Evolutionary conservation across 768 basidiomycete species (phyloP), one percentile per base, ranked within the genome.

Genomic region (Lentinula boryana): DNA sequence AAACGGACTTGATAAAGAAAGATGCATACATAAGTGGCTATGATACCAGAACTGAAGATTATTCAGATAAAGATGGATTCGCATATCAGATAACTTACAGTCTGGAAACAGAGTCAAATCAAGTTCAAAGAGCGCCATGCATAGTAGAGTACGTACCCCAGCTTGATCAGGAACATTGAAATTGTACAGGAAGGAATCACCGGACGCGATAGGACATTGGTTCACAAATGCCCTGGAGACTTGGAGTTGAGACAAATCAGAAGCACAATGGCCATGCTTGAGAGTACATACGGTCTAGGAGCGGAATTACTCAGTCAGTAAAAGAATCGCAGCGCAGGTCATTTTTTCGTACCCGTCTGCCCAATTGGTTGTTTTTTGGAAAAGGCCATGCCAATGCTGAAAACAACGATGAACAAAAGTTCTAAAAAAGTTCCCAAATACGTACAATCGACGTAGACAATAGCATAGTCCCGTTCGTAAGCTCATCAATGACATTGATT

Each of bases 391-490:
- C 48, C 72, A 67, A 32, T 68, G 56, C 56, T 58, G 27, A 4
- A 15, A 43, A 70, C 65, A 10, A 68, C 60, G 59, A 72, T 23
- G 23, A 68, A 12, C 64, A 13, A 40, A n/a, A 6, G n/a, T 8
- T 49, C 8, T 8, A 18, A 12, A 41, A n/a, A 9, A 8, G n/a
- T 4, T 5, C 15, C 5, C 49, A 1, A 40, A 27, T 18, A 60
- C 66, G 33, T 46, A 67, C 64, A n/a, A 69, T 65, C 12, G 66
- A 77, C 13, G 80, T 80, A 9, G 65, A 68, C 35, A 68, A 70
- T 16, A 72, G 58, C 80, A 82, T 78, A 1, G 74, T 66, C 3
- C 70, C 69, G 46, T 83, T 77, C 2, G 63, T 67, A n/a, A 81
- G 71, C 23, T 63, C 12, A 52, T 83, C 74, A 15, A 71, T 64